Evolutionary conservation across 2,329 filamentous ascomycete genomes (phyloP).

Genomic region (Exophiala calicioides): DNA sequence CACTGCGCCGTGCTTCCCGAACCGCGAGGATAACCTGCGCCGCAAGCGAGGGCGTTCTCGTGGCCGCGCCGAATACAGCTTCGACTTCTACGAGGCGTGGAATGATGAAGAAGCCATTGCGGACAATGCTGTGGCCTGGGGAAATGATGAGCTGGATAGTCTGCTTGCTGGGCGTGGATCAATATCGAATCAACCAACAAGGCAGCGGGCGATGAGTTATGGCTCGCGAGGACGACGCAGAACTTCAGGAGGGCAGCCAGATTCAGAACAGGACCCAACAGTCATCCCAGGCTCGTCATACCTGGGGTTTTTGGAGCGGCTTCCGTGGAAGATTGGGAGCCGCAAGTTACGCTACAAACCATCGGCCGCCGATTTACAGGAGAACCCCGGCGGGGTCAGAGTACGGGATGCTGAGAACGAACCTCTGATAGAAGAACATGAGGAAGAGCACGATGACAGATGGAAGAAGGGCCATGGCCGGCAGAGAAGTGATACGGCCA

Average conservation of each 20-base stretch:
- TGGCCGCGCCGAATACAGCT: slow-evolving; percentile 75
- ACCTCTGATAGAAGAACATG: slow-evolving; percentile 68
- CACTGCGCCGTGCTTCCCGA: slow-evolving; percentile 67
- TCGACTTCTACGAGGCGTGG: slow-evolving; percentile 99
- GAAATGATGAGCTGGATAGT: slow-evolving; percentile 81
- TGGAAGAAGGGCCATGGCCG: slow-evolving; percentile 46
- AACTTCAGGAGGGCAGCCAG: slow-evolving; percentile 53
- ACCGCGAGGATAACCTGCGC: slow-evolving; percentile 71
- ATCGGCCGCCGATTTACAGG: slow-evolving; percentile 84
- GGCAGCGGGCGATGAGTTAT: slow-evolving; percentile 87
- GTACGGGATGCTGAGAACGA: slow-evolving; percentile 60
- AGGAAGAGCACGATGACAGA: slow-evolving; percentile 46
- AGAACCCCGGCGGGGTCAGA: slow-evolving; percentile 68
- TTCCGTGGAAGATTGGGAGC: slow-evolving; percentile 83
- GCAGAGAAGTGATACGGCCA: slow-evolving; percentile 74
- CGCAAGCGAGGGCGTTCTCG: slow-evolving; percentile 64
- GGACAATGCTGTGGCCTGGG: slow-evolving; percentile 69
- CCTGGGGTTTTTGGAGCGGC: slow-evolving; percentile 77
- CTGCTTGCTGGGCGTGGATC: slow-evolving; percentile 66
- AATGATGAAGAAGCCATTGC: slow-evolving; percentile 60
- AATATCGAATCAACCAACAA: slow-evolving; percentile 61
- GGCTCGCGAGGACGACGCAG: slow-evolving; percentile 64
- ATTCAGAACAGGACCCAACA: slow-evolving; percentile 68
- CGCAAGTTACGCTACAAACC: slow-evolving; percentile 81
- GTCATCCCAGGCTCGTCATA: slow-evolving; percentile 87